Percentiles rank a stretch among this genome's conserved stretches.
Evolutionary conservation across 768 basidiomycete genomes (phyloP).

Genomic region (Dacryopinax spathularia): DNA sequence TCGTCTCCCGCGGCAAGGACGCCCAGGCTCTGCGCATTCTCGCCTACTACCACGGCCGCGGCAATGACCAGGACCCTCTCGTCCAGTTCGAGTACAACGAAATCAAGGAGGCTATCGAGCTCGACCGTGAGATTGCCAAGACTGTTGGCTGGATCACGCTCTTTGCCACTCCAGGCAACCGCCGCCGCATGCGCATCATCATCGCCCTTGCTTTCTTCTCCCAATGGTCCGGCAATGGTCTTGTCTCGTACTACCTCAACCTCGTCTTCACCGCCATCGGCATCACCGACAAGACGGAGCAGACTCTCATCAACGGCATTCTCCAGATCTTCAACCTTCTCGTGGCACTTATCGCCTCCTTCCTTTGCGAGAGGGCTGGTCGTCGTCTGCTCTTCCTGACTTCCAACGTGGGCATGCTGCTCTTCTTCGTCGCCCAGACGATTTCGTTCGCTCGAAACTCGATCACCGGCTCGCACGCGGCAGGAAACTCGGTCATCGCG

Average conservation of each 20-base stretch:
- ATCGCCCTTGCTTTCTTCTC: constrained; percentile 54
- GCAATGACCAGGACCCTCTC: constrained; percentile 45
- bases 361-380: constrained; percentile 53
- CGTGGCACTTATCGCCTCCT: constrained; percentile 42
- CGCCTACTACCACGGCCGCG: constrained; percentile 58
- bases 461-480: not conserved
- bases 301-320: constrained; percentile 47
- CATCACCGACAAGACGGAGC: constrained; percentile 37
- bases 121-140: constrained; percentile 42
- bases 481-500: constrained; percentile 12
- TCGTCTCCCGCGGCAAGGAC: constrained; percentile 41
- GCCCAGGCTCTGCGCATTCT: constrained; percentile 46
- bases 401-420: constrained; percentile 46
- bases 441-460: not conserved
- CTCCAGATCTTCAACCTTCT: constrained; percentile 59
- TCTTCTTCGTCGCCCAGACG: constrained; percentile 40
- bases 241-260: constrained; percentile 63
- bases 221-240: constrained; percentile 60
- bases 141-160: constrained; percentile 39
- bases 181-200: constrained; percentile 52
- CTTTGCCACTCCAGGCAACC: constrained; percentile 50
- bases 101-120: constrained; percentile 50
- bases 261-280: constrained; percentile 52
- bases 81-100: constrained; percentile 58
- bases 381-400: constrained; percentile 53